Base-by-base conservation (phyloP, 2,329 filamentous ascomycete genomes). In the Ampelomyces quisqualis region DNA sequence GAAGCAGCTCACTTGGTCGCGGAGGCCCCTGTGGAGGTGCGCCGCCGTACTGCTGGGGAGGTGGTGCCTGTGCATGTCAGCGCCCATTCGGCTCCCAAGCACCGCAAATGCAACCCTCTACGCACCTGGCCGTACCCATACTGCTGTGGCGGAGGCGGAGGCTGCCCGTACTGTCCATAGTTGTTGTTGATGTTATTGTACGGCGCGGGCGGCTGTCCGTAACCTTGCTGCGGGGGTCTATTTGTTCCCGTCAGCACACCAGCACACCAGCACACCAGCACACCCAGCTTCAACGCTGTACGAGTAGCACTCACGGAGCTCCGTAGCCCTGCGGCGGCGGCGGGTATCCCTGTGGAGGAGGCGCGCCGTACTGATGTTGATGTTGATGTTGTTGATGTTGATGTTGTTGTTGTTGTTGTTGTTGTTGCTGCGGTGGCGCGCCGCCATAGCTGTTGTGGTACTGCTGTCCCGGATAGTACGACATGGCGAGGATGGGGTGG, bases 51-150 rank as follows among this genome's bases (percentile, higher is more conserved):
- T 64, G 61, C 13, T 57, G 64, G 30, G 63, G 65, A 20, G 64
- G 65, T 17, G 63, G 65, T 45, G 46, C 58, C 61, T 57, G 34
- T 36, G 36, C 40, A 37, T 39, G 47, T 67, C 50, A 65, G 50
- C 49, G 15, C 14, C 20, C 13, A n/a, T 6, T 29, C 22, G 23
- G 3, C 21, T 32, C 10, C 30, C 11, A 19, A n/a, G 4, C 9
- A 11, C 8, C 11, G 18, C 21, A 7, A 21, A 2, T 24, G 20
- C 9, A n/a, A n/a, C n/a, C n/a, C n/a, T n/a, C n/a, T 18, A 40
- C 39, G 29, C 14, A 71, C 69, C 56, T 71, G 65, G 15, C 70
- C 63, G 49, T 72, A 73, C 39, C 70, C 70, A 37, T 70, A 69
- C 38, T 71, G 70, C 34, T 69, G 71, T 31, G 71, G 70, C 35